These are phyloP conservation scores for Stephania yunnanensis DNA, from an alignment of 164 flowering plant genomes.

Conservation along the genomic window DNA sequence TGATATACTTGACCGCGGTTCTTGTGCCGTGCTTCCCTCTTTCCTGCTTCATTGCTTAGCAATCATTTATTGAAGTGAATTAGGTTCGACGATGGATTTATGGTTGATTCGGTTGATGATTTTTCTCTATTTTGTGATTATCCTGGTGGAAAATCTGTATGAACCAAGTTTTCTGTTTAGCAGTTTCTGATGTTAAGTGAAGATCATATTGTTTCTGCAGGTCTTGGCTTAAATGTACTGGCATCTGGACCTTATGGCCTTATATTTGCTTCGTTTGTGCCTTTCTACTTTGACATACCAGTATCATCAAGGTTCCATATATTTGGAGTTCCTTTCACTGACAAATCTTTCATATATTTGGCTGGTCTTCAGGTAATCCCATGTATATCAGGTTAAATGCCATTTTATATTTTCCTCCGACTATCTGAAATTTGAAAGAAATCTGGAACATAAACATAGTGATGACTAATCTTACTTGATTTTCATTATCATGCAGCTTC, in stretches of 20 bases:
- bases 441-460: not conserved
- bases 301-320: slow-evolving; percentile 78
- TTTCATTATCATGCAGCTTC: slow-evolving; percentile 51
- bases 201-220: slow-evolving; percentile 36
- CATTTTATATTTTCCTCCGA: not conserved
- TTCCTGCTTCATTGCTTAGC: not conserved
- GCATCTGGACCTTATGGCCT: slow-evolving; percentile 91
- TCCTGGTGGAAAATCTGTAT: not conserved
- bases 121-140: not conserved
- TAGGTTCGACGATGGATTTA: not conserved
- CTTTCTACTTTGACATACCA: slow-evolving; percentile 92
- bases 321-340: slow-evolving; percentile 67
- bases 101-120: not conserved
- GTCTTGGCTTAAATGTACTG: slow-evolving; percentile 45
- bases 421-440: not conserved
- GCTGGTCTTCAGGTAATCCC: slow-evolving; percentile 92
- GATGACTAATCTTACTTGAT: not conserved
- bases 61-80: not conserved
- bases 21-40: not conserved
- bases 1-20: not conserved
- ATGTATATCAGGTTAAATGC: not conserved
- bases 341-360: slow-evolving; percentile 88
- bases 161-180: not conserved
- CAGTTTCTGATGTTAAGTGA: not conserved
- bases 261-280: slow-evolving; percentile 84